These are phyloP conservation scores for Aspergillus spinulosporus DNA, from an alignment of 2,329 filamentous ascomycete species.

Conservation along the genomic window DNA sequence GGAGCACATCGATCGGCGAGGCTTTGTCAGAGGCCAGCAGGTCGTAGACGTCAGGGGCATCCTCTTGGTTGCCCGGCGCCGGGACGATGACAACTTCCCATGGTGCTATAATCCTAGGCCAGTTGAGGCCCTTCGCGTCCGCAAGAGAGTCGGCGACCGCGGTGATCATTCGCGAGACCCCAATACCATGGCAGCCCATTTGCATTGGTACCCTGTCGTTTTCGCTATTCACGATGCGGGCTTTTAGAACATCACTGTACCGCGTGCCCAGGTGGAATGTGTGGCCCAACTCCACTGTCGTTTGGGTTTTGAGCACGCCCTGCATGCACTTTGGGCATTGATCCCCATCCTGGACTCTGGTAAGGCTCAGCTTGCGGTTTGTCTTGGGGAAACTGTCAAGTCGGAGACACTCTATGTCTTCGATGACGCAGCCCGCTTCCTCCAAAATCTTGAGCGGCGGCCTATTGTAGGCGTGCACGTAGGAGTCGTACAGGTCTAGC, in stretches of 20 bases:
- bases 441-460: slow-evolving; percentile 41
- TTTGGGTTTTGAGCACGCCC: slow-evolving; percentile 64
- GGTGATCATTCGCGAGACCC: slow-evolving; percentile 84
- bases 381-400: slow-evolving; percentile 42
- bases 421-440: slow-evolving; percentile 27
- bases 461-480: slow-evolving; percentile 41
- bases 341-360: slow-evolving; percentile 67
- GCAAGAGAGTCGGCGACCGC: slow-evolving; percentile 76
- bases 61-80: slow-evolving; percentile 45
- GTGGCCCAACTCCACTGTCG: slow-evolving; percentile 86
- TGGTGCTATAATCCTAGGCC: slow-evolving; percentile 83
- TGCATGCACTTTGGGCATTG: slow-evolving; percentile 68
- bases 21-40: slow-evolving; percentile 42
- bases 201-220: slow-evolving; percentile 60
- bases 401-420: slow-evolving; percentile 38
- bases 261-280: slow-evolving; percentile 91
- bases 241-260: slow-evolving; percentile 75
- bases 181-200: slow-evolving; percentile 97
- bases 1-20: slow-evolving; percentile 59
- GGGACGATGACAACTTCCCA: slow-evolving; percentile 73
- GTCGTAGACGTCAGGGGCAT: slow-evolving; percentile 65
- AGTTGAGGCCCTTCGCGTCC: slow-evolving; percentile 75
- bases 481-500: slow-evolving; percentile 44
- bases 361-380: slow-evolving; percentile 58
- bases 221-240: slow-evolving; percentile 56